Percentiles rank a stretch among this genome's conserved stretches.
These are phyloP conservation scores for Mortierella sp. DNA, from an alignment of 371 early-diverging fungal species.

Conservation along the genomic window DNA sequence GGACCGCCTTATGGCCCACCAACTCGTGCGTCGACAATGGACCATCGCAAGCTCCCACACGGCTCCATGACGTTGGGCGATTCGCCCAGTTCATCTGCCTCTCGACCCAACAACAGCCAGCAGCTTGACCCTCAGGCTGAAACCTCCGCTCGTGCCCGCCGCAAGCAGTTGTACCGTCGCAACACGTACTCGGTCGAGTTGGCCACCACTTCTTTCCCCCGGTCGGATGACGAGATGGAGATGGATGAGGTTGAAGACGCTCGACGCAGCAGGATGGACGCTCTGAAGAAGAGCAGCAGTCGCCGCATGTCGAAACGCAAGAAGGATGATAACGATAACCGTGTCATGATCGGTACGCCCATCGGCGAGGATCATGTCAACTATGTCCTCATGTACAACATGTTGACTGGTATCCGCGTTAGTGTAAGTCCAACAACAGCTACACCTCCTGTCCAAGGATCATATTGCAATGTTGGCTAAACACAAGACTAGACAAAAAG, in stretches of 20 bases:
- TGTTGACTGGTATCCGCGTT: slow-evolving; percentile 94
- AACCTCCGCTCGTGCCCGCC: slow-evolving; percentile 19
- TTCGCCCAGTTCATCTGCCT: slow-evolving; percentile 24
- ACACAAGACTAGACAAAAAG: background rate
- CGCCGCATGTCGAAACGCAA: slow-evolving; percentile 59
- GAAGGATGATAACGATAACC: slow-evolving; percentile 68
- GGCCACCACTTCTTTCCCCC: slow-evolving; percentile 33
- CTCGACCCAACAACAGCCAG: slow-evolving; percentile 21
- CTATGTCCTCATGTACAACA: slow-evolving; percentile 96
- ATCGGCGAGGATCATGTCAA: slow-evolving; percentile 78
- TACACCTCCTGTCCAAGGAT: background rate
- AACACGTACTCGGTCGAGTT: slow-evolving; percentile 55
- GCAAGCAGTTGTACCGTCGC: slow-evolving; percentile 49
- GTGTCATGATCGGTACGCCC: slow-evolving; percentile 72
- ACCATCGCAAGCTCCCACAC: slow-evolving; percentile 33
- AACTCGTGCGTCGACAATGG: slow-evolving; percentile 46
- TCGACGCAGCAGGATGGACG: slow-evolving; percentile 42
- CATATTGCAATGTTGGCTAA: background rate
- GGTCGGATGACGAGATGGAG: slow-evolving; percentile 50
- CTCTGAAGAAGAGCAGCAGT: slow-evolving; percentile 51
- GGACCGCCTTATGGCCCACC: slow-evolving; percentile 26
- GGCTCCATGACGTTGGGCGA: slow-evolving; percentile 33
- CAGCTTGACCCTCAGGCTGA: slow-evolving; percentile 29
- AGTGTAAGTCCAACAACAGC: slow-evolving; percentile 66
- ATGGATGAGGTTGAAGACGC: slow-evolving; percentile 47